phyloP scores from a whole-genome alignment of 768 basidiomycete genomes.

The Lactarius vividus region DNA sequence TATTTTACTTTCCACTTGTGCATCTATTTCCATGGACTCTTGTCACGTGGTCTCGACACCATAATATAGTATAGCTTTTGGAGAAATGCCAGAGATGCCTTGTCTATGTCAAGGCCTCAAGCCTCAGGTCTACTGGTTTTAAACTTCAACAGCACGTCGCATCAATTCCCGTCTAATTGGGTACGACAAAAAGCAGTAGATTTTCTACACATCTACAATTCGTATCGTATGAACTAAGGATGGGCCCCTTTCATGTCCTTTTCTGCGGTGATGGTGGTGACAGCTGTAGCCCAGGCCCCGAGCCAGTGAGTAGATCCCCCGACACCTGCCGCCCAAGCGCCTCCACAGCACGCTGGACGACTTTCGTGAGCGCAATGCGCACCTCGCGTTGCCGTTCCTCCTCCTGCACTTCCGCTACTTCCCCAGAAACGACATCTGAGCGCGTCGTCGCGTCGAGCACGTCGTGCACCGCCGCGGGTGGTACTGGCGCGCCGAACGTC shows the following conservation, averaged over 20 bases:
- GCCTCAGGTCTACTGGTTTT: background rate
- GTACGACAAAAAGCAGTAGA: background rate
- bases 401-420: slow-evolving; percentile 4
- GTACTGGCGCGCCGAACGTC: slow-evolving; percentile 76
- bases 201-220: background rate
- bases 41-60: background rate
- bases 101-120: background rate
- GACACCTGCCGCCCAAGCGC: slow-evolving; percentile 30
- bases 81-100: background rate
- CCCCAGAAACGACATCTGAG: background rate
- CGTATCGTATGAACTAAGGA: background rate
- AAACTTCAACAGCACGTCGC: background rate
- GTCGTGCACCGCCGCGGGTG: slow-evolving; percentile 38
- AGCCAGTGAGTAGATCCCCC: slow-evolving; percentile 13
- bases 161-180: background rate
- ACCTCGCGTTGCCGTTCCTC: slow-evolving; percentile 16
- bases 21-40: background rate
- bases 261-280: background rate
- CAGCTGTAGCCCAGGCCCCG: background rate
- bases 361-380: slow-evolving; percentile 34
- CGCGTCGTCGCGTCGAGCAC: slow-evolving; percentile 19
- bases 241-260: background rate
- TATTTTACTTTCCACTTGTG: background rate
- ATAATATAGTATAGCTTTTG: background rate
- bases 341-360: slow-evolving; percentile 35